Conservation (phyloP, 495 filamentous ascomycete species). For the Ramalina intermedia region DNA sequence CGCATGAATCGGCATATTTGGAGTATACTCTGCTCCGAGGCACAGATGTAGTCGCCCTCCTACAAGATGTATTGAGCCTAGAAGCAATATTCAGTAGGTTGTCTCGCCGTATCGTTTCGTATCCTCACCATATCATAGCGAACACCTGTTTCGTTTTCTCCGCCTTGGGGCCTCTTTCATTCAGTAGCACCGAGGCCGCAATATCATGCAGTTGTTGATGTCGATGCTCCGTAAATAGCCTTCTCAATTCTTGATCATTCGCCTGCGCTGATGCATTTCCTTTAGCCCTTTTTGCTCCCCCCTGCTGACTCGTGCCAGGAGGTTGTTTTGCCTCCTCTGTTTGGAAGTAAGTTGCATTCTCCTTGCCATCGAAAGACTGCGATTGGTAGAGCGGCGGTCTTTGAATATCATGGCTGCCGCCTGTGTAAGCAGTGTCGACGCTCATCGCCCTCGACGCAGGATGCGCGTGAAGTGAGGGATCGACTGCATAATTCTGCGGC, state of each 20-base stretch:
- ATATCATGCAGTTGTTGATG: conserved; percentile 66
- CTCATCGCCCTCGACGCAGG: conserved; percentile 37
- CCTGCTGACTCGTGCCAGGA: conserved; percentile 47
- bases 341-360: conserved; percentile 49
- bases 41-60: conserved; percentile 67
- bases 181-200: conserved; percentile 60
- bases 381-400: conserved; percentile 23
- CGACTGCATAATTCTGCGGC: conserved; percentile 34
- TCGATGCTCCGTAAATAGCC: conserved; percentile 63
- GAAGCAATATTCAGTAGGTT: conserved; percentile 12
- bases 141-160: conserved; percentile 95
- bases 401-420: conserved; percentile 18
- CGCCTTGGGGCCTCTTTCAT: conserved; percentile 65
- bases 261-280: conserved; percentile 59
- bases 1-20: conserved; percentile 80
- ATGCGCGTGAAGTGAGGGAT: conserved; percentile 35
- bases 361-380: conserved; percentile 47
- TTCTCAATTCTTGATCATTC: conserved; percentile 83
- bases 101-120: conserved; percentile 6
- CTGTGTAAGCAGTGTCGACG: conserved; percentile 22
- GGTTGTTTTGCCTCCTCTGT: conserved; percentile 41
- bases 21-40: conserved; percentile 86
- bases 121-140: conserved; percentile 83
- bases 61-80: conserved; percentile 76
- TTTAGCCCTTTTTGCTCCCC: conserved; percentile 44